phyloP scores from a whole-genome alignment of 495 filamentous ascomycete species.

The Penicillium simplicissimum region DNA sequence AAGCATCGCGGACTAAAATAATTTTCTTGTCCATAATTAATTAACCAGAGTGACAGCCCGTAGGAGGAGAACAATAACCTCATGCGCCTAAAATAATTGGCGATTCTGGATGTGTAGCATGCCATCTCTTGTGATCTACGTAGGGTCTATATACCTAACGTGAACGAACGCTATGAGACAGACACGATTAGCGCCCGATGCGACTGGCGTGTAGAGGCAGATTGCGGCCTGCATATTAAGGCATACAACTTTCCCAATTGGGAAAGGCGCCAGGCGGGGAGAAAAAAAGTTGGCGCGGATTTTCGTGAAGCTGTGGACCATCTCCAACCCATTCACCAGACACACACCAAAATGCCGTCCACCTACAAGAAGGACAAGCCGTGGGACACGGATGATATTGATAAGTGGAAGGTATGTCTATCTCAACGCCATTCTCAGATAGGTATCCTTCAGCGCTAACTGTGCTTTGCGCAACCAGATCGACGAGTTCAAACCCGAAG shows the following conservation, averaged over 20 bases:
- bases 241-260: conserved; percentile 14
- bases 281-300: conserved; percentile 46
- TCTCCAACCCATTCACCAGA: conserved; percentile 16
- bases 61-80: too few relatives aligned
- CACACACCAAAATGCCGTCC: conserved; percentile 70
- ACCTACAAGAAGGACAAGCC: conserved; percentile 94
- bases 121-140: too few relatives aligned
- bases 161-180: too few relatives aligned
- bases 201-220: background rate
- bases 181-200: conserved; percentile 1
- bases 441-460: conserved; percentile 12
- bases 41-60: too few relatives aligned
- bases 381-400: conserved; percentile 97
- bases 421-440: background rate
- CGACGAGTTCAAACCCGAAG: conserved; percentile 79
- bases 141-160: too few relatives aligned
- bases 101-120: too few relatives aligned
- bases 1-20: too few relatives aligned
- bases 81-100: too few relatives aligned
- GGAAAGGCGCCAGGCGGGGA: conserved; percentile 39
- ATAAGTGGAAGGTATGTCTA: conserved; percentile 85
- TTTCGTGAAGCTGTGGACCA: conserved; percentile 28
- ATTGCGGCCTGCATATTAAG: background rate
- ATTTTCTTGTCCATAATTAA: too few relatives aligned
- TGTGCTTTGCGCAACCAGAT: conserved; percentile 44